Percentiles rank a stretch among this genome's conserved stretches.
Conservation (phyloP, 2,329 filamentous ascomycete genomes). For the Nannizziopsis arthrosporioides region DNA sequence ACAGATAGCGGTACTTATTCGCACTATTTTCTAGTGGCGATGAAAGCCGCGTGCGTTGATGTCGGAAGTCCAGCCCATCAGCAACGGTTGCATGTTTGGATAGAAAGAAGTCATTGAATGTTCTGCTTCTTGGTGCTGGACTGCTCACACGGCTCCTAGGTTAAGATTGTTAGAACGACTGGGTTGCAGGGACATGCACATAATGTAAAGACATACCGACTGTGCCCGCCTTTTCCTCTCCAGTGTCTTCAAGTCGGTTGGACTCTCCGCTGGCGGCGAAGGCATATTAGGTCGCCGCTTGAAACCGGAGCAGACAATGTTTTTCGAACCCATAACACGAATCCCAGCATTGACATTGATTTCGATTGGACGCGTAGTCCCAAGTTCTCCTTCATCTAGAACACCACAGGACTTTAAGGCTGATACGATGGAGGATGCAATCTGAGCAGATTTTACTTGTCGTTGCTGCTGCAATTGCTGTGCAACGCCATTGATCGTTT, state of each 20-base stretch:
- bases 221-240: constrained; percentile 12
- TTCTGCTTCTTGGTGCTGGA: background rate
- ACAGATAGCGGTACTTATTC: too few species aligned
- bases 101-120: background rate
- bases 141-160: constrained; percentile 5
- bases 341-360: constrained; percentile 24
- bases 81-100: too few species aligned
- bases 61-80: too few species aligned
- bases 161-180: background rate
- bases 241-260: background rate
- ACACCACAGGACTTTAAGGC: constrained; percentile 17
- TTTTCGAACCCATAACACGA: constrained; percentile 21
- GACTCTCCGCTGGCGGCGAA: background rate
- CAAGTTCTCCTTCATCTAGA: constrained; percentile 13
- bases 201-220: constrained; percentile 10
- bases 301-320: constrained; percentile 20
- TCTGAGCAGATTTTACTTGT: constrained; percentile 20
- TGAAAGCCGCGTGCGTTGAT: too few species aligned
- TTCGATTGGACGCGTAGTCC: constrained; percentile 15
- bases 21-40: too few species aligned
- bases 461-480: constrained; percentile 17
- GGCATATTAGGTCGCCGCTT: background rate
- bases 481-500: constrained; percentile 2
- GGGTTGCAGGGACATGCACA: background rate
- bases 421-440: constrained; percentile 19